These are phyloP conservation scores for Tothia fuscella DNA, from an alignment of 2,329 filamentous ascomycete species.

Conservation along the genomic window DNA sequence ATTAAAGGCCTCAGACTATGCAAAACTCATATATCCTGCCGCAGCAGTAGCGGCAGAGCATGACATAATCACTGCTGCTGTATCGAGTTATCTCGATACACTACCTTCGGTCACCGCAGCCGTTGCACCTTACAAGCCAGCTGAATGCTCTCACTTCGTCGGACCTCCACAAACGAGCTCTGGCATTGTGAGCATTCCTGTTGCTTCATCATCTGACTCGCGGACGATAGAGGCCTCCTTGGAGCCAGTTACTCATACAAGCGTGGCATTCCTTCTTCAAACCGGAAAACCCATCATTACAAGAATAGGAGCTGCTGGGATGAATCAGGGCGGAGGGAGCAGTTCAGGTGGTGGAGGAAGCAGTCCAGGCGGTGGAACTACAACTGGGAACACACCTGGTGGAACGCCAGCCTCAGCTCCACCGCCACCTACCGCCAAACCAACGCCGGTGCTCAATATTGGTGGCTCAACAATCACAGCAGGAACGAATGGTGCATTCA, in stretches of 20 bases:
- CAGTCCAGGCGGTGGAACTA: neutral
- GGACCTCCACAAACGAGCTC: neutral
- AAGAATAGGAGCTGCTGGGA: neutral
- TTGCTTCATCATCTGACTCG: neutral
- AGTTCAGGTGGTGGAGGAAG: neutral
- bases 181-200: neutral
- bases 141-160: neutral
- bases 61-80: neutral
- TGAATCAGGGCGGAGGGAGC: neutral
- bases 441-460: conserved; percentile 7
- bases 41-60: neutral
- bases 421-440: neutral
- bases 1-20: neutral
- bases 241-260: conserved; percentile 5
- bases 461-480: conserved; percentile 10
- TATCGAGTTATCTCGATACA: neutral
- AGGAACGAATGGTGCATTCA: conserved; percentile 6
- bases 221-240: neutral
- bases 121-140: neutral
- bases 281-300: neutral
- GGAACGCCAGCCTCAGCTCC: neutral
- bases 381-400: no score
- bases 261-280: conserved; percentile 3
- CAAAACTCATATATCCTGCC: neutral
- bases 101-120: conserved; percentile 3